Conservation (phyloP, 169 alveolate species). For the Eimeria falciformis region DNA sequence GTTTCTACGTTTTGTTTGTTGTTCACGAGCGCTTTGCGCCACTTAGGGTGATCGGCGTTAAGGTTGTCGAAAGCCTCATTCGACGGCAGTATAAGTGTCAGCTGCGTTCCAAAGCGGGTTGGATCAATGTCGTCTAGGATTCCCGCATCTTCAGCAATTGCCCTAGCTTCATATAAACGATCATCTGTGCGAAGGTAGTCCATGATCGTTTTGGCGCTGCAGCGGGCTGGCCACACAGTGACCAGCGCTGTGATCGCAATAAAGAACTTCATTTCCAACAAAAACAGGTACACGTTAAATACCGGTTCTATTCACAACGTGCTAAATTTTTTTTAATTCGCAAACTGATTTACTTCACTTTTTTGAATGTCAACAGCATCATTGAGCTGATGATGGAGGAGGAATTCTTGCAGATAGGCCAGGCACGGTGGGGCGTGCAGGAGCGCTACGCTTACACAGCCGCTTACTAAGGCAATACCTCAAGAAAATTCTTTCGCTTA, state of each 20-base stretch:
- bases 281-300: not conserved
- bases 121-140: constrained; percentile 68
- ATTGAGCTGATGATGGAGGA: too few species aligned
- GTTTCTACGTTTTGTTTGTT: constrained; percentile 73
- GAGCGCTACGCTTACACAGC: constrained; percentile 58
- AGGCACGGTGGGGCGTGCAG: constrained; percentile 71
- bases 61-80: constrained; percentile 70
- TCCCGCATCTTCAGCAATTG: constrained; percentile 74
- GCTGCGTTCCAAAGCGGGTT: constrained; percentile 59
- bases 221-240: constrained; percentile 27
- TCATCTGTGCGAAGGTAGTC: constrained; percentile 69
- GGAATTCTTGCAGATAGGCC: too few species aligned
- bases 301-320: not conserved
- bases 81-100: constrained; percentile 75
- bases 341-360: not conserved
- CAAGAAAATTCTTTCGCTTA: too few species aligned
- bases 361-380: not conserved
- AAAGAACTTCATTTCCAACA: constrained; percentile 31
- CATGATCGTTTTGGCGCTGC: constrained; percentile 65
- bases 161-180: constrained; percentile 55
- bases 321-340: not conserved
- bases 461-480: not conserved
- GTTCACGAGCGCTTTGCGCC: constrained; percentile 72
- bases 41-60: constrained; percentile 66
- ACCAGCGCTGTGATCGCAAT: not conserved